Base-by-base conservation (phyloP, 192 early-diverging fungal genomes). In the Podila epigama region DNA sequence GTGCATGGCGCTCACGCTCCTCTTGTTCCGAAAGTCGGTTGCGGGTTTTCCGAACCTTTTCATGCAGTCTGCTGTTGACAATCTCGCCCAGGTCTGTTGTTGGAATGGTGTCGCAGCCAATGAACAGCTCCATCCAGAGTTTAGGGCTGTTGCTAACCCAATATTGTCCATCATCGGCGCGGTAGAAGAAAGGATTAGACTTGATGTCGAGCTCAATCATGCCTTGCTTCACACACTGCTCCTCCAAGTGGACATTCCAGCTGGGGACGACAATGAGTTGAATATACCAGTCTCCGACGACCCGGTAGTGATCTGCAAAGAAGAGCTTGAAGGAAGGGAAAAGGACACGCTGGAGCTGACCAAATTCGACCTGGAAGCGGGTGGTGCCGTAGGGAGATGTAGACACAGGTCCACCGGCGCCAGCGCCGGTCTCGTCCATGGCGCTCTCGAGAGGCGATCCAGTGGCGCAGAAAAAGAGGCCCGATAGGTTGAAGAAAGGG, bases 101-200 rank as follows among this genome's bases (percentile, higher is more conserved):
- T 5, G 73, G 73, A 32, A 77, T 77, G 20, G 73, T 77, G 35
- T 77, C 73, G 51, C 73, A 77, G 50, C 73, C 73, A 54, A 77
- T 77, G 44, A 77, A 77, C 12, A 77, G 56, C 51, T 77, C 73
- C 73, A 77, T 77, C 73, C 73, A 77, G 11, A 77, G 66, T 44
- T 77, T 77, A 57, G 73, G 66, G 10, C 60, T 57, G 34, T 77
- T 77, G 51, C 73, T 77, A 39, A 77, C 73, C 73, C 73, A 68
- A 33, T 64, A 77, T 33, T 77, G 66, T 5, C 73, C 73, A 53
- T 77, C 73, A 37, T 68, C 73, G 15, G 73, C 73, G 20, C 66
- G 53, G 61, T 77, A 77, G 35, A 77, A 77, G 61, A 77, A 77
- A 40, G 73, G 73, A 34, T 77, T 77, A 13, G 54, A 60, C 48